Conservation (phyloP, 768 basidiomycete species). For the Leucocoprinus birnbaumii region DNA sequence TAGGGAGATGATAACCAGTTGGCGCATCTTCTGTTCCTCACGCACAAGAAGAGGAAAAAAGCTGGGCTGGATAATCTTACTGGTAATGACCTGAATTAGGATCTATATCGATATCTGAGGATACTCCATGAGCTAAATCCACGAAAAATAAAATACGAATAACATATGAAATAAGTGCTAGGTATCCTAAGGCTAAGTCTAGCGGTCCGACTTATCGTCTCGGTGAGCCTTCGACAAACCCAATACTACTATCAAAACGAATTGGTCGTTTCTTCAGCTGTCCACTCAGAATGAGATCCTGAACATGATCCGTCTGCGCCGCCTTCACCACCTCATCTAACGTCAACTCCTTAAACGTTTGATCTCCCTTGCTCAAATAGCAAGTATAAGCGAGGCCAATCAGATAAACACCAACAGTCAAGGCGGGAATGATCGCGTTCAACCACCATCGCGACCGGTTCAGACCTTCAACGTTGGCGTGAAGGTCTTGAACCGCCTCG, state of each 20-base stretch:
- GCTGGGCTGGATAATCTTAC: too few species aligned
- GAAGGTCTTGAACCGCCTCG: constrained; percentile 10
- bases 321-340: constrained; percentile 5
- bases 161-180: too few species aligned
- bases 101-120: too few species aligned
- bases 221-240: neutral
- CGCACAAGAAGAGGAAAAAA: too few species aligned
- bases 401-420: constrained; percentile 14
- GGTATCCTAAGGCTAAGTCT: too few species aligned
- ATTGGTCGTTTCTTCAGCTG: neutral
- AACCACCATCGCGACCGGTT: constrained; percentile 17
- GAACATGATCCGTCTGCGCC: constrained; percentile 9
- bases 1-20: too few species aligned
- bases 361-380: neutral
- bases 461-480: constrained; percentile 11
- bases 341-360: constrained; percentile 1
- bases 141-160: too few species aligned
- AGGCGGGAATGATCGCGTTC: constrained; percentile 15
- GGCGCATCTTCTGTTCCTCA: too few species aligned
- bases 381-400: constrained; percentile 6
- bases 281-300: neutral
- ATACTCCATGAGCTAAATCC: too few species aligned
- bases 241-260: constrained; percentile 4
- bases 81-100: too few species aligned
- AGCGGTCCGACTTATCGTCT: too few species aligned